Evolutionary conservation across 257 asterid species (phyloP).

Genomic region (Apocynum venetum): DNA sequence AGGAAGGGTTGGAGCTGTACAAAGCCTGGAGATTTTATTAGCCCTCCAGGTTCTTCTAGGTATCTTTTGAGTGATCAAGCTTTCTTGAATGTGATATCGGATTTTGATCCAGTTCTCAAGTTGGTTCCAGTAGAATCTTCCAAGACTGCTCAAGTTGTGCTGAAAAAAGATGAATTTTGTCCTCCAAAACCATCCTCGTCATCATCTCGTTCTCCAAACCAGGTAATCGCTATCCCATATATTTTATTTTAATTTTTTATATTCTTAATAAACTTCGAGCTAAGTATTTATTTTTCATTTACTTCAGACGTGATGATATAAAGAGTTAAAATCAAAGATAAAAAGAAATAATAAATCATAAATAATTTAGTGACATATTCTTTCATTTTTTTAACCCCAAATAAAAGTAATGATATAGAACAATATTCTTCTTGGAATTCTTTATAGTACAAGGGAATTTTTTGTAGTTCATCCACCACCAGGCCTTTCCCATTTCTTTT

Average conservation of each 20-base stretch:
- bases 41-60: constrained; percentile 74
- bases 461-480: not conserved
- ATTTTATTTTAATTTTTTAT: no score
- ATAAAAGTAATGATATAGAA: no score
- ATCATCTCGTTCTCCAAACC: constrained; percentile 29
- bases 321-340: no score
- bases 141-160: not conserved
- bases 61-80: constrained; percentile 56
- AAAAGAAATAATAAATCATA: no score
- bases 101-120: constrained; percentile 30
- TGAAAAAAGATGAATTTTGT: constrained; percentile 21
- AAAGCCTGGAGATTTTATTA: constrained; percentile 48
- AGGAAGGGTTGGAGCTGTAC: constrained; percentile 60
- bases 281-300: no score
- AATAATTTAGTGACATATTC: no score
- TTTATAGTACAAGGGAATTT: no score
- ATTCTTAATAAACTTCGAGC: no score
- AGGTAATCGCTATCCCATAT: constrained; percentile 27
- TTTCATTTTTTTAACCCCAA: no score
- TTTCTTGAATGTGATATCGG: constrained; percentile 30
- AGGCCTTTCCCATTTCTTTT: not conserved
- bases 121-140: constrained; percentile 18
- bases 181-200: constrained; percentile 15
- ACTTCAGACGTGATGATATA: no score
- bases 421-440: no score